These are phyloP conservation scores for Dryadomyces sulphureus DNA, from an alignment of 2,329 filamentous ascomycete genomes.

Conservation along the genomic window DNA sequence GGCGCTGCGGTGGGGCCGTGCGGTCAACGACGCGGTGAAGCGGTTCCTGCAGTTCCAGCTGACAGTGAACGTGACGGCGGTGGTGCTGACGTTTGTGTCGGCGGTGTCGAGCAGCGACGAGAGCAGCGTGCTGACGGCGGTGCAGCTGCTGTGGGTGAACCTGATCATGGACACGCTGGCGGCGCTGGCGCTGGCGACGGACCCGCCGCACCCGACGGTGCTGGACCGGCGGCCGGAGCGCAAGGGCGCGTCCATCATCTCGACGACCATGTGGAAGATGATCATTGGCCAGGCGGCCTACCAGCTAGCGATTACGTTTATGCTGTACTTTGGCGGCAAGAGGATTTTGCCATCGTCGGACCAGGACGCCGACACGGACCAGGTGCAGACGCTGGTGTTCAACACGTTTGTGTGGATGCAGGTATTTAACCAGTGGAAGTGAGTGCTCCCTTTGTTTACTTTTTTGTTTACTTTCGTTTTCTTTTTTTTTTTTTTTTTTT, in stretches of 20 bases:
- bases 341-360: conserved; percentile 22
- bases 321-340: conserved; percentile 49
- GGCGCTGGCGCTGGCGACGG: conserved; percentile 74
- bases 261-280: conserved; percentile 98
- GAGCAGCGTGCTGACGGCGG: conserved; percentile 66
- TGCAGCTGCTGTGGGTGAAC: conserved; percentile 92
- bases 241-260: conserved; percentile 51
- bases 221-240: conserved; percentile 58
- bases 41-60: conserved; percentile 66
- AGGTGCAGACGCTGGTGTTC: conserved; percentile 75
- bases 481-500: neutral
- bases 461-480: neutral
- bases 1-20: conserved; percentile 66
- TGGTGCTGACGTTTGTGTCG: conserved; percentile 74
- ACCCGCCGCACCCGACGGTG: conserved; percentile 72
- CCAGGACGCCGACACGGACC: conserved; percentile 21
- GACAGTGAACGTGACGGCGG: conserved; percentile 84
- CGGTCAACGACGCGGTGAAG: conserved; percentile 65
- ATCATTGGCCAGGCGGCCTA: conserved; percentile 86
- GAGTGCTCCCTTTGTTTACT: conserved; percentile 24
- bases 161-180: conserved; percentile 96
- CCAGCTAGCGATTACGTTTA: conserved; percentile 65
- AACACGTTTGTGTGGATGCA: conserved; percentile 99
- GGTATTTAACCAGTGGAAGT: conserved; percentile 96
- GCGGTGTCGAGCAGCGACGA: conserved; percentile 58